A percentile compares a stretch with the other conserved stretches of the same genome.
Conservation (phyloP, 23 red algal species). For the Gracilaria domingensis region DNA sequence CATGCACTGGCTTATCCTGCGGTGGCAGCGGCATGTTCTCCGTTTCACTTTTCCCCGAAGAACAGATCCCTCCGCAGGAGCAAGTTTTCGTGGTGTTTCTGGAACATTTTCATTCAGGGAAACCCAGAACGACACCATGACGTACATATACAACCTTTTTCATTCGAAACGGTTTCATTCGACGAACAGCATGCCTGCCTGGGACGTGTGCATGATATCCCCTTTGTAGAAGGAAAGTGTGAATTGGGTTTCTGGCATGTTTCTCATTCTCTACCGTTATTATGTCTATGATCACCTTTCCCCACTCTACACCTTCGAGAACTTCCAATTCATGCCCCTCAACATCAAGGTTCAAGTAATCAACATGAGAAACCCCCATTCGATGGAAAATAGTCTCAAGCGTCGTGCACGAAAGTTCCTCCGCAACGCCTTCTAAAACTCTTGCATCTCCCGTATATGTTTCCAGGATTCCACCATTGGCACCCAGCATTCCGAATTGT, state of each 20-base stretch:
- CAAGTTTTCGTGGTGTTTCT: neutral
- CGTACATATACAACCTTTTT: conserved; percentile 14
- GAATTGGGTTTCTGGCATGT: neutral
- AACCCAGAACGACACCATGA: conserved; percentile 11
- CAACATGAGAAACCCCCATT: conserved; percentile 39
- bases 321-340: conserved; percentile 72
- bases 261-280: conserved; percentile 25
- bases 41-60: too few species aligned
- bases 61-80: neutral
- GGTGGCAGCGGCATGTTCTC: too few species aligned
- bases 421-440: conserved; percentile 7
- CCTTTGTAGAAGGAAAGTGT: conserved; percentile 36
- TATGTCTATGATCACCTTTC: conserved; percentile 54
- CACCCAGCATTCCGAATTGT: conserved; percentile 34
- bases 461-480: conserved; percentile 36
- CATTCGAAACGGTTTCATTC: conserved; percentile 19
- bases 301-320: conserved; percentile 66
- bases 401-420: conserved; percentile 47
- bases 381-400: conserved; percentile 16
- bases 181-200: neutral
- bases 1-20: too few species aligned
- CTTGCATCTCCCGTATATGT: conserved; percentile 24
- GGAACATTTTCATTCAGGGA: neutral
- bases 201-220: conserved; percentile 35
- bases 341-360: conserved; percentile 75